These are phyloP conservation scores for Pythium phragmitis DNA, from an alignment of 352 stramenopile genomes.

Conservation along the genomic window DNA sequence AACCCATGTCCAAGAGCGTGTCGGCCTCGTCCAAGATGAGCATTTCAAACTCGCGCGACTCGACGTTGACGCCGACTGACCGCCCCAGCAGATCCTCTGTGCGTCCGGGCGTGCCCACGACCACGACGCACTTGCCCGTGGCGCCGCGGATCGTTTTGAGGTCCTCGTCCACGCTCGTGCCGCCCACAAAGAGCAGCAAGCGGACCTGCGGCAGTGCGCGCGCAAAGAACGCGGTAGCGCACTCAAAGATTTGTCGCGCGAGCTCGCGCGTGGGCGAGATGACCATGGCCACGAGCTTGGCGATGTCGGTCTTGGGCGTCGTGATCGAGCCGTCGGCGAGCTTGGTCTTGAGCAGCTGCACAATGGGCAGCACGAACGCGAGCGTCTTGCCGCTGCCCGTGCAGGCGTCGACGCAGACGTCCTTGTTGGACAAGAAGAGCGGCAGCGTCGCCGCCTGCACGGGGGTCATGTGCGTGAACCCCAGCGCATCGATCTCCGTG, in stretches of 20 bases:
- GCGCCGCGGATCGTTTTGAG: constrained; percentile 58
- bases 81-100: constrained; percentile 87
- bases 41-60: constrained; percentile 94
- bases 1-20: constrained; percentile 97
- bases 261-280: constrained; percentile 90
- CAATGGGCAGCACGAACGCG: constrained; percentile 93
- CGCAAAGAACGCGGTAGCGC: constrained; percentile 59
- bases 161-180: constrained; percentile 88
- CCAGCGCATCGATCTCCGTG: constrained; percentile 65
- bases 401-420: constrained; percentile 93
- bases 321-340: constrained; percentile 61
- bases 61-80: constrained; percentile 74
- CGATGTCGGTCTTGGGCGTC: constrained; percentile 49
- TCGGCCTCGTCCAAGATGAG: constrained; percentile 99
- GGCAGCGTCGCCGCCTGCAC: constrained; percentile 92
- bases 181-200: constrained; percentile 89
- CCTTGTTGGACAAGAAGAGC: constrained; percentile 93
- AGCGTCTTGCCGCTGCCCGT: constrained; percentile 96
- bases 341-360: constrained; percentile 87
- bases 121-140: constrained; percentile 63
- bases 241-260: constrained; percentile 83
- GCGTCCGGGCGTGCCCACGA: constrained; percentile 82
- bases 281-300: constrained; percentile 81
- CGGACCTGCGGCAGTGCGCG: constrained; percentile 62
- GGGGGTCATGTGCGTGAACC: constrained; percentile 90